phyloP scores from a whole-genome alignment of 352 stramenopile species.

The Peronosclerospora sorghi region DNA sequence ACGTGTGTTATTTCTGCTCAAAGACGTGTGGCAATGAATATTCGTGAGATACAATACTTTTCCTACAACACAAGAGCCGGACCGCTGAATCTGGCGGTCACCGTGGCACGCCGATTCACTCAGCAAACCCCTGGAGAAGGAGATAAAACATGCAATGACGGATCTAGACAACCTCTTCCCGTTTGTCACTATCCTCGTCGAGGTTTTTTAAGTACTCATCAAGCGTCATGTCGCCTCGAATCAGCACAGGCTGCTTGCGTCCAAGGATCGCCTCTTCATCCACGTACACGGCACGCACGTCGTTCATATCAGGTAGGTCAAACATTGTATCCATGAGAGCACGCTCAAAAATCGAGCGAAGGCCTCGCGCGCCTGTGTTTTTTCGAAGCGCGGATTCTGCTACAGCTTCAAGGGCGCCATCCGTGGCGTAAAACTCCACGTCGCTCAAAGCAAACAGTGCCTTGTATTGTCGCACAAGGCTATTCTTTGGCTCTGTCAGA shows the following conservation, averaged over 20 bases:
- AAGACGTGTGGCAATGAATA: too few relatives aligned
- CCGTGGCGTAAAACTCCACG: constrained; percentile 93
- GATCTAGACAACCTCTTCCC: constrained; percentile 42
- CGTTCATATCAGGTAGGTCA: constrained; percentile 85
- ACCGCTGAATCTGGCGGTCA: not conserved
- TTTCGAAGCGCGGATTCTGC: constrained; percentile 87
- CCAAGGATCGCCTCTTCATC: constrained; percentile 88
- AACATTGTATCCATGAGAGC: constrained; percentile 96
- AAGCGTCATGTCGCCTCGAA: constrained; percentile 59
- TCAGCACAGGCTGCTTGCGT: constrained; percentile 83
- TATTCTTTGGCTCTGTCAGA: constrained; percentile 96
- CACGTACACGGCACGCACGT: constrained; percentile 91
- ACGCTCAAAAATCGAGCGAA: constrained; percentile 91
- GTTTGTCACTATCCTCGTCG: constrained; percentile 49
- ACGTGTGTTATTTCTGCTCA: too few relatives aligned
- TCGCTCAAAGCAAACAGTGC: constrained; percentile 93
- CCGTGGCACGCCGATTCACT: not conserved
- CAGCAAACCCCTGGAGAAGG: constrained; percentile 1
- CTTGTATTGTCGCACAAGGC: constrained; percentile 95
- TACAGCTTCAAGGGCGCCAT: constrained; percentile 90
- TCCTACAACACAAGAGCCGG: not conserved
- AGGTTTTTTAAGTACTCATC: constrained; percentile 66
- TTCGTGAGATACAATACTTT: constrained; percentile 33
- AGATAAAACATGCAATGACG: not conserved
- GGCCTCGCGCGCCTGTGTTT: constrained; percentile 92